Evolutionary conservation across 1,139 yeast genomes (phyloP), one percentile per base, ranked within the genome.

Genomic region (Yamadazyma triangularis): DNA sequence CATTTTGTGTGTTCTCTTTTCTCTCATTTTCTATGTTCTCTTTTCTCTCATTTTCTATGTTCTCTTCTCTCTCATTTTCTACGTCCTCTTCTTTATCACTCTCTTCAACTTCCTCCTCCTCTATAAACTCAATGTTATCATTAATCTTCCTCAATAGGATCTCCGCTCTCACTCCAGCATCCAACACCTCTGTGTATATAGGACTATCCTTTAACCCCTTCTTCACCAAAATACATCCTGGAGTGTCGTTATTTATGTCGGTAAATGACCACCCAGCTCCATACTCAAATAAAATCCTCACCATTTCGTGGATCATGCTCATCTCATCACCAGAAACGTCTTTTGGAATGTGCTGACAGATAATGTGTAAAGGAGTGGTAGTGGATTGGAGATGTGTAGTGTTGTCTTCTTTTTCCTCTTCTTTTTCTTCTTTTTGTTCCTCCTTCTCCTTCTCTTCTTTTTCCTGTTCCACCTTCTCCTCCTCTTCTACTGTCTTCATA

Each of bases 111-210:
- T 36, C 43, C 8, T 36, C 52, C 24, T 51, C 61, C 14, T 59
- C 64, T 15, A 64, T 50, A 23, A 62, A 47, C 38, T 63, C 70
- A 51, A 63, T 53, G 30, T 64, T 73, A 39, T 81, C 89, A 34
- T 74, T 68, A 29, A 89, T 71, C 45, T 82, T 81, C 39, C 96
- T 66, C 40, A 89, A 64, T 21, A 89, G 60, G 23, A 89, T 64
- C 51, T 89, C 97, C 0, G 96, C 94, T 36, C 95, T 68, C 2
- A 87, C 91, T 23, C 97, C 97, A 2, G 96, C 96, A 36, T 76
- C 80, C 2, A 89, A 85, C 26, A 88, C 64, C 39, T 72, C 67
- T 8, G 62, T 49, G 41, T 64, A 68, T 36, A 84, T 70, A 0
- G 64, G 65, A 0, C 61, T 55, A 4, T 56, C 52, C 32, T 62